Conservation (phyloP, 2,329 filamentous ascomycete genomes). For the Ceratocystis eucalypticola region DNA sequence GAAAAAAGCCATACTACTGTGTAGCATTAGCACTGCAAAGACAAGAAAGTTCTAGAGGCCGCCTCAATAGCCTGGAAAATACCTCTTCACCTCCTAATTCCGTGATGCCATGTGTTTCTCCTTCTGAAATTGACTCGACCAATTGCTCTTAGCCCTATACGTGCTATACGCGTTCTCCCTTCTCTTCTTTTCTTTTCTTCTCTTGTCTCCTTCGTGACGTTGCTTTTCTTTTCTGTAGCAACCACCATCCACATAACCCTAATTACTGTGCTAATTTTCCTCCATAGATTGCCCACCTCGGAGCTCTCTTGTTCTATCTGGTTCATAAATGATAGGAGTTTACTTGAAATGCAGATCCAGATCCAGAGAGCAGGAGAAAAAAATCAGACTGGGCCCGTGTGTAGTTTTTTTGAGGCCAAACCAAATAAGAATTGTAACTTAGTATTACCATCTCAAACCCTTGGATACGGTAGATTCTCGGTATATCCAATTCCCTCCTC, state of each 20-base stretch:
- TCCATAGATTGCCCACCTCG: background rate
- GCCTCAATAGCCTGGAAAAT: too few species aligned
- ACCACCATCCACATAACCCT: background rate
- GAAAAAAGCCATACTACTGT: too few species aligned
- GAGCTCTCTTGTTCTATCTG: background rate
- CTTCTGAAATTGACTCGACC: background rate
- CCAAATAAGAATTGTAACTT: background rate
- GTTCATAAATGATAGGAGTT: background rate
- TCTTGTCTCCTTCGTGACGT: background rate
- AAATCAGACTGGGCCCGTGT: conserved; percentile 2
- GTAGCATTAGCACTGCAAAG: too few species aligned
- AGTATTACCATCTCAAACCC: background rate
- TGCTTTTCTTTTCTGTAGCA: background rate
- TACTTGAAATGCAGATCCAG: background rate
- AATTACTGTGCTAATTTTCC: background rate
- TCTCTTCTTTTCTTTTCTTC: background rate
- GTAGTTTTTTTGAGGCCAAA: conserved; percentile 5
- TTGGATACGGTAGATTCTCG: background rate
- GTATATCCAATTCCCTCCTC: background rate
- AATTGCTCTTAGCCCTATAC: background rate
- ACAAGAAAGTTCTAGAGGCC: too few species aligned
- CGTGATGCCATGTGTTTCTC: background rate
- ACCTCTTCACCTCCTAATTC: background rate
- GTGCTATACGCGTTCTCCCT: background rate
- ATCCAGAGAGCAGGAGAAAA: background rate